A percentile compares a stretch with the other conserved stretches of the same genome.
Conservation (phyloP, 2,329 filamentous ascomycete genomes). For the Trichothecium roseum region DNA sequence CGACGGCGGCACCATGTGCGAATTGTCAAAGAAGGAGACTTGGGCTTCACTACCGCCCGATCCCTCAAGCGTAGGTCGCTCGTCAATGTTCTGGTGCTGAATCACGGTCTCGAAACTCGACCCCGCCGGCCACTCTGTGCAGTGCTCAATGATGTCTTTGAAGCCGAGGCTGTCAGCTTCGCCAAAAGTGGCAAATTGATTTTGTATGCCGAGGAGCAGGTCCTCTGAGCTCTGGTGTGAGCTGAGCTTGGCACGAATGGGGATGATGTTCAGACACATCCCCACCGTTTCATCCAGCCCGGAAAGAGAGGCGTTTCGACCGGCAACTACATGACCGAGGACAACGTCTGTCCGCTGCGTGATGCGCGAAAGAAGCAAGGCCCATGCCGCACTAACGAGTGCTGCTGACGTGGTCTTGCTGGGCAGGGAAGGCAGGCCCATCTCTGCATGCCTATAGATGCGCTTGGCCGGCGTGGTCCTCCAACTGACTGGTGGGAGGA, state of each 20-base stretch:
- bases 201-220: neutral
- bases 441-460: neutral
- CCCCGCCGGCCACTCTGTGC: slow-evolving; percentile 15
- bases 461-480: too few relatives aligned
- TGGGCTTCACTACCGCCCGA: slow-evolving; percentile 15
- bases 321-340: slow-evolving; percentile 28
- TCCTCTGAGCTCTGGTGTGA: neutral
- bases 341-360: slow-evolving; percentile 24
- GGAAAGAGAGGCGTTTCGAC: slow-evolving; percentile 23
- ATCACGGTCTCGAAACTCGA: slow-evolving; percentile 7
- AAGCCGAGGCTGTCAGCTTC: slow-evolving; percentile 16
- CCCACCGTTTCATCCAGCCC: slow-evolving; percentile 25
- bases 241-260: slow-evolving; percentile 22
- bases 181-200: neutral
- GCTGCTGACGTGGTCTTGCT: slow-evolving; percentile 15
- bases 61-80: slow-evolving; percentile 16
- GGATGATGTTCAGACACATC: slow-evolving; percentile 28
- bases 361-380: slow-evolving; percentile 22
- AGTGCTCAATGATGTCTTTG: slow-evolving; percentile 16
- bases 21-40: too few relatives aligned
- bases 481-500: neutral
- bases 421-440: neutral
- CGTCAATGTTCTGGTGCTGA: slow-evolving; percentile 13
- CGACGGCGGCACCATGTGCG: too few relatives aligned
- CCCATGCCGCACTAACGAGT: slow-evolving; percentile 29